Base-by-base conservation (phyloP, 768 basidiomycete genomes). In the Amanita phalloides region DNA sequence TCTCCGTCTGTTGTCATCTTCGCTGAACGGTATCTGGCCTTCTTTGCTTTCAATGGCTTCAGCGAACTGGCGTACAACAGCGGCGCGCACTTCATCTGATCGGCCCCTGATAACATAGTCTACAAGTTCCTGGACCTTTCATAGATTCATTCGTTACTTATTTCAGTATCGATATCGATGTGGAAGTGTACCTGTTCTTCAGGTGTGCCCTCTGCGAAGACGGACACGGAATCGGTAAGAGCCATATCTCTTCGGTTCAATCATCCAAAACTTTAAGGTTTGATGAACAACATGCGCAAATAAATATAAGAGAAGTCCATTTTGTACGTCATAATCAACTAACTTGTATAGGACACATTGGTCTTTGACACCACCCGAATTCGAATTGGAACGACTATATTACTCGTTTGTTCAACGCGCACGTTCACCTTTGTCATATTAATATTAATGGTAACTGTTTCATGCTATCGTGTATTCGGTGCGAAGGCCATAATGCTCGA, bases 131-230 rank as follows among this genome's bases (percentile, higher is more conserved):
- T 79, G 76, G 61, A 90, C 78, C 86, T 93, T 64, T 25, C 20
- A 47, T 44, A 52, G 35, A 32, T 17, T 26, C 10, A 28, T 45
- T 50, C 36, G 23, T 47, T 38, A 32, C 38, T 21, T 30, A 13
- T 48, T 10, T 41, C 21, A 47, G 13, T 5, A 21, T 32, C n/a
- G 30, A 36, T 54, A 6, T n/a, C 32, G 17, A 30, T 33, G 21
- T 46, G 44, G 23, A 30, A 33, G 30, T 59, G 58, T 64, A 86
- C 88, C 79, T 90, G 86, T 66, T 93, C 90, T 64, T 86, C 83
- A 59, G 87, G 91, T 1, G 89, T 90, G 47, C 90, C 90, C 68
- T 93, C 90, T 17, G 86, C 82, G 62, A 90, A 91, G 57, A 91
- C 80, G 54, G 89, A 82, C 52, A 91, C 73, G 37, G 87, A 86